Conservation (phyloP, 176 grass and related monocot species). For the Lolium multiflorum region DNA sequence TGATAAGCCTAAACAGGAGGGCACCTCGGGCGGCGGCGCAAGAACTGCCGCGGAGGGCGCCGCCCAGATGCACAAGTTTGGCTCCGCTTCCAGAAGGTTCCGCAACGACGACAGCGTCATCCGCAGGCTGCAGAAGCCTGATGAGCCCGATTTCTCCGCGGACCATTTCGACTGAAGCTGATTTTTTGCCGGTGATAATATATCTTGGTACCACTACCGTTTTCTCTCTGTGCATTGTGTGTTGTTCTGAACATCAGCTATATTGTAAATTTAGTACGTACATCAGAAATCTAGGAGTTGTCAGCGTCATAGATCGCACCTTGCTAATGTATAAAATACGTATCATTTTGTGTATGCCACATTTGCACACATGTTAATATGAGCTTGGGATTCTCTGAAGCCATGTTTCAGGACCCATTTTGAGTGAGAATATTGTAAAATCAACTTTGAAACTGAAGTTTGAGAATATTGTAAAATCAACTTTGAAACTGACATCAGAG, state of each 20-base stretch:
- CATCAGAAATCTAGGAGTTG: slow-evolving; percentile 26
- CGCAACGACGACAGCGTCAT: slow-evolving; percentile 41
- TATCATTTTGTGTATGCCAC: not conserved
- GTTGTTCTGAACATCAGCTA: not conserved
- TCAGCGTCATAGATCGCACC: not conserved
- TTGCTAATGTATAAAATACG: slow-evolving; percentile 1
- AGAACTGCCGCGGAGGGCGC: slow-evolving; percentile 39
- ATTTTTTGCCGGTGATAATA: slow-evolving; percentile 3
- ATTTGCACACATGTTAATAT: not conserved
- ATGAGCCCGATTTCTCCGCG: slow-evolving; percentile 84
- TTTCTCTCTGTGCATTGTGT: not conserved
- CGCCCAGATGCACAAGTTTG: slow-evolving; percentile 61
- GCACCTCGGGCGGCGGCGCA: slow-evolving; percentile 25
- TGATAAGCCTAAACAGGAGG: slow-evolving; percentile 50
- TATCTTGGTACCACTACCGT: not conserved
- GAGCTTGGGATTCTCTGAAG: not conserved
- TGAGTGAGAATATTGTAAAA: too few species aligned
- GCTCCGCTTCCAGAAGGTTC: slow-evolving; percentile 77
- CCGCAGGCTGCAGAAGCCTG: slow-evolving; percentile 76
- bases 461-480: too few species aligned
- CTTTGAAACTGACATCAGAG: too few species aligned
- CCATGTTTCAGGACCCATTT: too few species aligned
- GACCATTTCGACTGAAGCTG: slow-evolving; percentile 80
- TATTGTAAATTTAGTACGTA: slow-evolving; percentile 22
- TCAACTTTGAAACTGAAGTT: too few species aligned